Evolutionary conservation across 2,329 filamentous ascomycete genomes (phyloP).

Genomic region (Trichoderma sp.): DNA sequence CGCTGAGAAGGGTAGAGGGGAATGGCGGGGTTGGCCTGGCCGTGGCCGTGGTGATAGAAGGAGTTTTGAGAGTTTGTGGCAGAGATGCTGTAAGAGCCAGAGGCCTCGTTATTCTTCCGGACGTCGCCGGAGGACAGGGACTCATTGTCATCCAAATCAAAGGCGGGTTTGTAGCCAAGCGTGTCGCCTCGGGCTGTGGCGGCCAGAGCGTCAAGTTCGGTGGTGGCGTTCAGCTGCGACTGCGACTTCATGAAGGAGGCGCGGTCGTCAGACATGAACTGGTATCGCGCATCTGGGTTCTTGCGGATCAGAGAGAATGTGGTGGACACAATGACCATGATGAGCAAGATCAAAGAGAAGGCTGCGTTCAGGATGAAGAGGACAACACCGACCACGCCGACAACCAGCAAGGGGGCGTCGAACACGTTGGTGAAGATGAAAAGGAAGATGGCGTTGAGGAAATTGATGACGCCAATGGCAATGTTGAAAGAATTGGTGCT

Average conservation of each 20-base stretch:
- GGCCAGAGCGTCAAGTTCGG: slow-evolving; percentile 85
- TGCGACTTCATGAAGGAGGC: slow-evolving; percentile 98
- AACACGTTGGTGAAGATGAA: slow-evolving; percentile 87
- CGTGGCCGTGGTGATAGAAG: slow-evolving; percentile 29
- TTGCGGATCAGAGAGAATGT: slow-evolving; percentile 75
- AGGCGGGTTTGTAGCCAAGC: slow-evolving; percentile 41
- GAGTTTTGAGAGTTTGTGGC: slow-evolving; percentile 31
- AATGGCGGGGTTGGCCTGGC: slow-evolving; percentile 42
- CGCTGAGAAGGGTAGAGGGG: slow-evolving; percentile 42
- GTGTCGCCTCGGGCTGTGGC: slow-evolving; percentile 86
- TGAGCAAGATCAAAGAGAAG: slow-evolving; percentile 75
- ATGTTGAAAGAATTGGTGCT: slow-evolving; percentile 97
- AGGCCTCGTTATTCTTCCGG: slow-evolving; percentile 35
- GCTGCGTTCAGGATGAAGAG: slow-evolving; percentile 85
- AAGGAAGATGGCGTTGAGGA: slow-evolving; percentile 84
- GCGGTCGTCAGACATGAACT: slow-evolving; percentile 94
- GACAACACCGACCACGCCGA: slow-evolving; percentile 82
- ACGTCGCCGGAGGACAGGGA: slow-evolving; percentile 40
- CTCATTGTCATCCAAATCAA: slow-evolving; percentile 42
- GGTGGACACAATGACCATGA: slow-evolving; percentile 68
- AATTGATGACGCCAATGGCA: slow-evolving; percentile 83
- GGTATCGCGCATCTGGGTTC: slow-evolving; percentile 92
- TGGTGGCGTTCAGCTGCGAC: slow-evolving; percentile 70
- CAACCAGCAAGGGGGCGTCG: slow-evolving; percentile 75
- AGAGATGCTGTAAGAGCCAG: slow-evolving; percentile 20